These are phyloP conservation scores for Apiotrichum brassicae DNA, from an alignment of 1,284 basidiomycete genomes.

Conservation along the genomic window DNA sequence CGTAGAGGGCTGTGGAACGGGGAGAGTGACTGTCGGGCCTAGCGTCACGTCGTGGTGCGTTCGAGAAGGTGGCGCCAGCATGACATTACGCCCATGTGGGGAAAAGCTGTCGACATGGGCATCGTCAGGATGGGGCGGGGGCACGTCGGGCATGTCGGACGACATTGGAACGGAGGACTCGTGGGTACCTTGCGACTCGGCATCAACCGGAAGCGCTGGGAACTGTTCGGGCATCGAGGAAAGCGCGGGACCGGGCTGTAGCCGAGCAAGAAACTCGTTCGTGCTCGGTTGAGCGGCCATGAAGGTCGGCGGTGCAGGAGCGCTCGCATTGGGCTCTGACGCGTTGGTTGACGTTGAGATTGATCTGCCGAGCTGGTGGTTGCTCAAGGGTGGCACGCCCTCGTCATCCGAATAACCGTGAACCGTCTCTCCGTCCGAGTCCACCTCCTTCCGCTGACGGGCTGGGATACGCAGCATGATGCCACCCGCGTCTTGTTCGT, in stretches of 20 bases:
- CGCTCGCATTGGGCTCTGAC: background rate
- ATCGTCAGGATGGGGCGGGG: no score
- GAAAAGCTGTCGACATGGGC: no score
- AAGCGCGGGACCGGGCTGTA: background rate
- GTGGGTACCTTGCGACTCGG: no score
- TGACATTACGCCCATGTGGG: no score
- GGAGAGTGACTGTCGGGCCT: no score
- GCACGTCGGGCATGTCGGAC: no score
- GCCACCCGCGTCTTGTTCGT: background rate
- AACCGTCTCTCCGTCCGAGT: slow-evolving; percentile 40
- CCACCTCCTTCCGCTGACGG: slow-evolving; percentile 23
- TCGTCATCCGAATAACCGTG: slow-evolving; percentile 28
- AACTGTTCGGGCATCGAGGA: background rate
- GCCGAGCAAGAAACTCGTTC: slow-evolving; percentile 11
- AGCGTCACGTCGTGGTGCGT: no score
- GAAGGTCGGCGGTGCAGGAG: background rate
- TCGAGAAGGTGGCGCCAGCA: no score
- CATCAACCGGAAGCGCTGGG: background rate
- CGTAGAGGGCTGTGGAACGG: no score
- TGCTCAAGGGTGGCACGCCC: background rate
- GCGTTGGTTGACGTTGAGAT: background rate
- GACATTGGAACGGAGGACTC: no score
- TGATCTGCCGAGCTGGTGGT: background rate
- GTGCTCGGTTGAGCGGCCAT: background rate
- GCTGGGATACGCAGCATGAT: background rate